A percentile compares a stretch with the other conserved stretches of the same genome.
Evolutionary conservation across 768 basidiomycete species (phyloP).

Genomic region (Suillus fuscotomentosus): DNA sequence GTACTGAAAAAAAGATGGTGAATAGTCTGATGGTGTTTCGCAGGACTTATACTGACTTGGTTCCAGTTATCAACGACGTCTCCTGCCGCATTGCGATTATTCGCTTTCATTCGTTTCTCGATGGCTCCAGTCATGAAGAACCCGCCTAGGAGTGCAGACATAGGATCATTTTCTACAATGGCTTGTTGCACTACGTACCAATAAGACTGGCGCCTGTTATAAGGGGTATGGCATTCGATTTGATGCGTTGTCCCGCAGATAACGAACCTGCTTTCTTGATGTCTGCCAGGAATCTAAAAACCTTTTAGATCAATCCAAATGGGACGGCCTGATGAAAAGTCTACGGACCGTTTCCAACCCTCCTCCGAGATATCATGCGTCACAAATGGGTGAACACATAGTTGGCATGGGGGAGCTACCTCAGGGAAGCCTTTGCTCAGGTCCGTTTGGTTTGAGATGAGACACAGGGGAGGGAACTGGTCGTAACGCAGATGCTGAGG

Average conservation of each 20-base stretch:
- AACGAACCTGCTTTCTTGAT: conserved; percentile 34
- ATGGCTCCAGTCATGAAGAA: conserved; percentile 14
- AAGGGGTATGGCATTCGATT: conserved; percentile 28
- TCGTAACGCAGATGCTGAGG: conserved; percentile 14
- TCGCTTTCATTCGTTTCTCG: conserved; percentile 29
- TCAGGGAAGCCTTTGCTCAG: conserved; percentile 44
- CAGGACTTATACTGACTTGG: conserved; percentile 36
- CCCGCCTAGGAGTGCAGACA: conserved; percentile 14
- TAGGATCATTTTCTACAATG: background rate
- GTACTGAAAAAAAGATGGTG: conserved; percentile 28
- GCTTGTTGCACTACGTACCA: conserved; percentile 12
- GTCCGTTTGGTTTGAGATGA: conserved; percentile 22
- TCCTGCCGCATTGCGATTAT: conserved; percentile 38
- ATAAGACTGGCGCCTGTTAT: conserved; percentile 30
- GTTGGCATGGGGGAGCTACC: conserved; percentile 38
- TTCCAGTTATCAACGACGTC: conserved; percentile 53
- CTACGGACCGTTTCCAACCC: conserved; percentile 46
- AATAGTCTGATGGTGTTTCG: background rate
- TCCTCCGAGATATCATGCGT: conserved; percentile 47
- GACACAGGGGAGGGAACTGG: conserved; percentile 29
- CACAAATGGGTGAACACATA: conserved; percentile 47
- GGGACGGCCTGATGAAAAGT: background rate
- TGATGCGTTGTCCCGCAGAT: conserved; percentile 32
- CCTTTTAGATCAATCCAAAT: background rate
- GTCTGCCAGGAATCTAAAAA: conserved; percentile 39